These are phyloP conservation scores for Pinus albicaulis DNA, from an alignment of 75 land plant species.

Conservation along the genomic window DNA sequence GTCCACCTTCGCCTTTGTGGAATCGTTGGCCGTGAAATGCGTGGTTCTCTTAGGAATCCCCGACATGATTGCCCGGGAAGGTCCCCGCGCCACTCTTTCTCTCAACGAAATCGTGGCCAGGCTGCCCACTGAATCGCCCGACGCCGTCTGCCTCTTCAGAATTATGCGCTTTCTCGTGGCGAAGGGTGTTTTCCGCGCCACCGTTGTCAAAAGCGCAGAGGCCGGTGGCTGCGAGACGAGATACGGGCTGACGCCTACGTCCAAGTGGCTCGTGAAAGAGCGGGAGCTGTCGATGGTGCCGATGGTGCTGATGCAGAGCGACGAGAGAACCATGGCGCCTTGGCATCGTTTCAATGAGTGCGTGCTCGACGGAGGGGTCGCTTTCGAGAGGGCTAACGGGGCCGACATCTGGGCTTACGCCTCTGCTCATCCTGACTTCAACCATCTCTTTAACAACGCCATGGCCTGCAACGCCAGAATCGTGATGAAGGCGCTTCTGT, in stretches of 20 bases:
- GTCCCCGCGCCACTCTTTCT: conserved; percentile 20
- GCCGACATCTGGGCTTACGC: conserved; percentile 7
- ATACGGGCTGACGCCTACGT: conserved; percentile 33
- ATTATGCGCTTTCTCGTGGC: conserved; percentile 47
- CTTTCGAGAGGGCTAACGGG: conserved; percentile 20
- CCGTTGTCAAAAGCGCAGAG: background rate
- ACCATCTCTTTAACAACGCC: conserved; percentile 23
- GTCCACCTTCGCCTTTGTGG: conserved; percentile 26
- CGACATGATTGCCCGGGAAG: conserved; percentile 30
- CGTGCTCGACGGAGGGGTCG: conserved; percentile 9
- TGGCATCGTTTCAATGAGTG: conserved; percentile 26
- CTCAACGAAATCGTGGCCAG: conserved; percentile 13
- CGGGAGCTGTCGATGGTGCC: conserved; percentile 8
- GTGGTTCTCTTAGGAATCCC: conserved; percentile 42
- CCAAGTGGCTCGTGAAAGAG: conserved; percentile 25
- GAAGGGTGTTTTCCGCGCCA: conserved; percentile 17
- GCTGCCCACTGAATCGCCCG: conserved; percentile 6
- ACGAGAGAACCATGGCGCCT: conserved; percentile 19
- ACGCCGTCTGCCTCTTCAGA: conserved; percentile 35
- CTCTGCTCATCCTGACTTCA: background rate
- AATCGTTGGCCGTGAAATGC: conserved; percentile 24
- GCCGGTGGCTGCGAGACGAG: background rate
- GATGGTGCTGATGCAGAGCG: conserved; percentile 13
- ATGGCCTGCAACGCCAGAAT: conserved; percentile 28
- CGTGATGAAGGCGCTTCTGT: conserved; percentile 14